These are phyloP conservation scores for Curvularia hawaiiensis DNA, from an alignment of 2,329 filamentous ascomycete species.

Conservation along the genomic window DNA sequence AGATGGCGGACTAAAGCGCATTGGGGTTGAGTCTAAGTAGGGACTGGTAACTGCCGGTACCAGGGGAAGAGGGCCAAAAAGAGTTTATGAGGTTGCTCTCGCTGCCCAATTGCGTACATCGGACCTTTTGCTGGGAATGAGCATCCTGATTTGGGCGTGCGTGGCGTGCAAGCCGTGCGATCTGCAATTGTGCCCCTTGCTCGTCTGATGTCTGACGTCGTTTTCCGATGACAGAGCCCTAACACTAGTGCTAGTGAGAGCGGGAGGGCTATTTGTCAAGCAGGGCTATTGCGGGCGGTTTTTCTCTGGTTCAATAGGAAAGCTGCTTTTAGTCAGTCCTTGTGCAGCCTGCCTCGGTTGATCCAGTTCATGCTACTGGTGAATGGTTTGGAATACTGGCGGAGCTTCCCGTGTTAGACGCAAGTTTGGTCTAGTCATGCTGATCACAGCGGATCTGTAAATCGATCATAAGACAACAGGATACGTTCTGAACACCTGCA, in stretches of 20 bases:
- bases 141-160: neutral
- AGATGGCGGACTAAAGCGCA: neutral
- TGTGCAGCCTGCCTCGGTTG: neutral
- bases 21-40: neutral
- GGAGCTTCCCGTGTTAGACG: neutral
- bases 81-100: neutral
- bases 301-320: neutral
- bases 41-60: neutral
- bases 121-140: neutral
- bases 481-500: neutral
- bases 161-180: neutral
- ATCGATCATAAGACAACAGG: neutral
- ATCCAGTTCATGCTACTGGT: neutral
- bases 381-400: neutral
- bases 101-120: neutral
- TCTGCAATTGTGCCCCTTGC: neutral
- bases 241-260: neutral
- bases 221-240: neutral
- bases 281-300: neutral
- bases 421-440: neutral
- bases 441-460: neutral
- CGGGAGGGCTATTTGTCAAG: neutral
- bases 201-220: neutral
- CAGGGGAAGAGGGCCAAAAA: neutral
- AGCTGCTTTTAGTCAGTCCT: neutral